Evolutionary conservation across 768 basidiomycete genomes (phyloP).

Genomic region (Podaxis sp.): DNA sequence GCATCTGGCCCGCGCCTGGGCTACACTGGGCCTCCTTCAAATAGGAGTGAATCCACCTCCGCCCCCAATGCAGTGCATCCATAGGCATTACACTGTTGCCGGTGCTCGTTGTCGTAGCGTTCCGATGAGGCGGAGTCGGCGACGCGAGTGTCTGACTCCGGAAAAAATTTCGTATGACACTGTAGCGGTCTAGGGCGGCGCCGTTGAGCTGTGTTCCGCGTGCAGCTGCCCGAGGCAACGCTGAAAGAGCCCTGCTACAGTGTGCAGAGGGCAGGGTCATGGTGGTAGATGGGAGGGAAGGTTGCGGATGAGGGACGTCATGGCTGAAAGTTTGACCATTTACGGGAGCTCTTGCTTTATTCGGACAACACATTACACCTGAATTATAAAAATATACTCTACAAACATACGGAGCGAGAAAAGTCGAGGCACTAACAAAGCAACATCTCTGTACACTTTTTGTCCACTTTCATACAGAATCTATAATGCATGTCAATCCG

Average conservation of each 20-base stretch:
- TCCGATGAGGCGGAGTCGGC: slow-evolving; percentile 12
- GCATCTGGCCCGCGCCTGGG: not conserved
- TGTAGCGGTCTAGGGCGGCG: slow-evolving; percentile 51
- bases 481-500: not conserved
- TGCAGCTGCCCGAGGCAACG: not conserved
- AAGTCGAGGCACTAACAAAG: not conserved
- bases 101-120: slow-evolving; percentile 9
- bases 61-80: not conserved
- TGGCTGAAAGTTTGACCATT: not conserved
- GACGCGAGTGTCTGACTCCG: slow-evolving; percentile 29
- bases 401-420: not conserved
- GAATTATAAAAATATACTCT: not conserved
- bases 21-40: not conserved
- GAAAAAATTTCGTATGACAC: slow-evolving; percentile 57
- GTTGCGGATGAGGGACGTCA: slow-evolving; percentile 7
- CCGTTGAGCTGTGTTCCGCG: not conserved
- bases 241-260: slow-evolving; percentile 4
- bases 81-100: not conserved
- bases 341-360: not conserved
- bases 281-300: not conserved
- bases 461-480: slow-evolving; percentile 1
- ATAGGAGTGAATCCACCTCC: not conserved
- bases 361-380: not conserved
- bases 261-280: slow-evolving; percentile 2
- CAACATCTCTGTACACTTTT: not conserved